These are phyloP conservation scores for Colletotrichum sp. DNA, from an alignment of 2,329 filamentous ascomycete species.

Conservation along the genomic window DNA sequence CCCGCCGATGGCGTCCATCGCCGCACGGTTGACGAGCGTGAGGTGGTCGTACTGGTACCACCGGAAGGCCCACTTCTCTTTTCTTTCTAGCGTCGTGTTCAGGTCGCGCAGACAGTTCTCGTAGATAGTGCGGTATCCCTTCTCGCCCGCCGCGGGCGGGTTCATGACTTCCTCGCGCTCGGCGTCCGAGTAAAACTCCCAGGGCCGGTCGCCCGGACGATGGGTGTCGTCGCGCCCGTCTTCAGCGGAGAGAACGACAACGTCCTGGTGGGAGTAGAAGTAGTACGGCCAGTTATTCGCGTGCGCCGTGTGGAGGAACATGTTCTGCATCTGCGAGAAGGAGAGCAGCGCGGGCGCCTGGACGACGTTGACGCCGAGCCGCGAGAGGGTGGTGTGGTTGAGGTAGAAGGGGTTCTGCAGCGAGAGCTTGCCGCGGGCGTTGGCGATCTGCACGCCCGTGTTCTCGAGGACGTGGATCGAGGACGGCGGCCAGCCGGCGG, in stretches of 20 bases:
- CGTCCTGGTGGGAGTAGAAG: conserved; percentile 64
- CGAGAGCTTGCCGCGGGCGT: conserved; percentile 48
- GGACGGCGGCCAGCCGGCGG: conserved; percentile 60
- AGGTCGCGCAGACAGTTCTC: conserved; percentile 41
- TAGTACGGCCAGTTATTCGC: conserved; percentile 50
- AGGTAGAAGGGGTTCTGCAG: conserved; percentile 62
- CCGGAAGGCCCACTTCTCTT: conserved; percentile 52
- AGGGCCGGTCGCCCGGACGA: conserved; percentile 19
- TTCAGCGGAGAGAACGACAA: conserved; percentile 47
- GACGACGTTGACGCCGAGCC: conserved; percentile 57
- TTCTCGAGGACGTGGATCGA: conserved; percentile 66
- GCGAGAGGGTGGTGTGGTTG: conserved; percentile 51
- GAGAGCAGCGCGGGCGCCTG: conserved; percentile 55
- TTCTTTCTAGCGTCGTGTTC: conserved; percentile 29
- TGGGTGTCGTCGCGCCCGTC: conserved; percentile 20
- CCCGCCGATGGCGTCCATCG: conserved; percentile 53
- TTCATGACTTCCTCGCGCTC: conserved; percentile 13
- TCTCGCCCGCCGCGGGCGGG: conserved; percentile 30
- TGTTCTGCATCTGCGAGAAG: conserved; percentile 62
- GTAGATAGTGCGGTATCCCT: conserved; percentile 46
- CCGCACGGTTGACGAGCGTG: conserved; percentile 57
- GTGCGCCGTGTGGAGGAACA: conserved; percentile 51
- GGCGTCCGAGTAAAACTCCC: conserved; percentile 21
- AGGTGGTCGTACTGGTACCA: conserved; percentile 65
- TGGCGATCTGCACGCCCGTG: conserved; percentile 59